Conservation (phyloP, 148 eudicot genomes). For the Vaccinium myrtillus region DNA sequence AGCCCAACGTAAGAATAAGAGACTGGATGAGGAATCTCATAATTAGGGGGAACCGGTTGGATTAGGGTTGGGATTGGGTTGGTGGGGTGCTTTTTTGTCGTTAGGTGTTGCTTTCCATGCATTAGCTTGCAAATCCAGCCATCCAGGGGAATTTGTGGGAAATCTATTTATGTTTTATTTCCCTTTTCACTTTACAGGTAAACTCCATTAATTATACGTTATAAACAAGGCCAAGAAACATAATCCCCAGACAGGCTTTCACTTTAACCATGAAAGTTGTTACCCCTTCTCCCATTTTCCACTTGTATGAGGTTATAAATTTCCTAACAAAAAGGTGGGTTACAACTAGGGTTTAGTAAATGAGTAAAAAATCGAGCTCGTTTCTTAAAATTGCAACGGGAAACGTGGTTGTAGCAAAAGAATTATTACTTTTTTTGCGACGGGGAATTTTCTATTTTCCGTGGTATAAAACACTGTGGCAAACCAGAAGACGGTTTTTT, state of each 20-base stretch:
- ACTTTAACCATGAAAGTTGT: not conserved
- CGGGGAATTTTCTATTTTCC: too few relatives aligned
- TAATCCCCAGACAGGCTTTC: not conserved
- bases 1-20: not conserved
- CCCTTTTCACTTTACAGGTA: slow-evolving; percentile 13
- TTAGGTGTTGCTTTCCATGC: not conserved
- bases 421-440: too few relatives aligned
- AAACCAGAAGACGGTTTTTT: too few relatives aligned
- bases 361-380: too few relatives aligned
- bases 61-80: not conserved
- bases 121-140: not conserved
- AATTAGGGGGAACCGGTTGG: not conserved
- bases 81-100: slow-evolving; percentile 7
- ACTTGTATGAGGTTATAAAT: too few relatives aligned
- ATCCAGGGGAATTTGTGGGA: not conserved
- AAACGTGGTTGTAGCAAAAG: too few relatives aligned
- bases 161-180: not conserved
- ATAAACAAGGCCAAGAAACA: not conserved
- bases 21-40: not conserved
- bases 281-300: not conserved
- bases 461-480: too few relatives aligned
- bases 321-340: not conserved
- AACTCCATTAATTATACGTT: not conserved
- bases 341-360: not conserved
- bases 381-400: too few relatives aligned